A percentile compares a stretch with the other conserved stretches of the same genome.
phyloP scores from a whole-genome alignment of 1,284 basidiomycete species.

The Tausonia pullulans region DNA sequence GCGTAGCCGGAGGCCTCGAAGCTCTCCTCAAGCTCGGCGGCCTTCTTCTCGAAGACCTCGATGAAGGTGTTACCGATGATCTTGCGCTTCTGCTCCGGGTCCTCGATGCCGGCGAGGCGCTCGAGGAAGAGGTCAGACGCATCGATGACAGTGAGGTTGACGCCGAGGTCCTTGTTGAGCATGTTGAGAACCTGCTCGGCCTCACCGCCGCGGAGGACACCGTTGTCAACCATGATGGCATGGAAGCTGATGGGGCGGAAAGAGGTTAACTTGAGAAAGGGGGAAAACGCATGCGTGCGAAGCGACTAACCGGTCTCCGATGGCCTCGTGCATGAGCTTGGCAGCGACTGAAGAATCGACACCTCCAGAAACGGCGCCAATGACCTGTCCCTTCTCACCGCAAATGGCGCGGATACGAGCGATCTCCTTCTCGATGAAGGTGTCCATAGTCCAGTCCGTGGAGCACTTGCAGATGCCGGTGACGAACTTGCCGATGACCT shows the following conservation, averaged over 20 bases:
- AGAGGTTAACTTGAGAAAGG: neutral
- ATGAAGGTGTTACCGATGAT: constrained; percentile 99
- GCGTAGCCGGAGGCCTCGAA: constrained; percentile 57
- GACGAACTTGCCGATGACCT: constrained; percentile 82
- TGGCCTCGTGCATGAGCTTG: constrained; percentile 99
- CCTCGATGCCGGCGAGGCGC: constrained; percentile 81
- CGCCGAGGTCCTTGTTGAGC: constrained; percentile 86
- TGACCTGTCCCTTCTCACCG: constrained; percentile 87
- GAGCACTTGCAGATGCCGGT: constrained; percentile 72
- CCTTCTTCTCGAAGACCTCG: constrained; percentile 91
- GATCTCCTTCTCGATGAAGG: constrained; percentile 97
- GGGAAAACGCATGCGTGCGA: neutral
- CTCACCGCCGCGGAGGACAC: constrained; percentile 87
- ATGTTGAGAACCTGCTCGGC: constrained; percentile 88
- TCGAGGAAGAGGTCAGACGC: constrained; percentile 87
- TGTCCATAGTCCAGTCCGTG: constrained; percentile 94
- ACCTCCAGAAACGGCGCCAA: constrained; percentile 94
- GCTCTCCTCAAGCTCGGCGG: constrained; percentile 74
- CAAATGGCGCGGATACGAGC: constrained; percentile 88
- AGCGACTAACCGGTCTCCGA: constrained; percentile 71
- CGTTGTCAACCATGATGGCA: constrained; percentile 99
- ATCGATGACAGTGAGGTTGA: constrained; percentile 93
- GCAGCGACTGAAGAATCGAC: constrained; percentile 98
- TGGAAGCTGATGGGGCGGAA: constrained; percentile 60
- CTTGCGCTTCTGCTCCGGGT: constrained; percentile 95